phyloP scores from a whole-genome alignment of 352 stramenopile species.

The Pythium dissimile region DNA sequence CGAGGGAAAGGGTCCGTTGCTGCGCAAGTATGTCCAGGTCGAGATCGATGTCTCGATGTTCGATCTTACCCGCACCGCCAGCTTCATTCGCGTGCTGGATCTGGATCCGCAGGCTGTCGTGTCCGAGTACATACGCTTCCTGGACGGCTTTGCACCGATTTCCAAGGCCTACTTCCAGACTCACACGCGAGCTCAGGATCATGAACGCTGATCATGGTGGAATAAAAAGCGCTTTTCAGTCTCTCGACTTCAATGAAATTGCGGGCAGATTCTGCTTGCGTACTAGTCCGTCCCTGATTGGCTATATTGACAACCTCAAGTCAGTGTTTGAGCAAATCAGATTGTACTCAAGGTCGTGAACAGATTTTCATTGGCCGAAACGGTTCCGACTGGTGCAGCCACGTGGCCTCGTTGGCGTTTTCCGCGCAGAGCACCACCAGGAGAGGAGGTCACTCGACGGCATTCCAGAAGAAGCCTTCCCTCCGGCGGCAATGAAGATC shows the following conservation, averaged over 20 bases:
- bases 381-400: background rate
- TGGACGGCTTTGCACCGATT: constrained; percentile 42
- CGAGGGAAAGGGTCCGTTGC: constrained; percentile 46
- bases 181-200: background rate
- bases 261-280: constrained; percentile 3
- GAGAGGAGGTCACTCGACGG: too few species aligned
- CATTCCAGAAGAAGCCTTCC: constrained; percentile 6
- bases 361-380: constrained; percentile 3
- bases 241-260: constrained; percentile 8
- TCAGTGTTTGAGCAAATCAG: background rate
- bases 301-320: background rate
- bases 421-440: background rate
- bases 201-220: background rate
- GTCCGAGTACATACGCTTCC: constrained; percentile 30
- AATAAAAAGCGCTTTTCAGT: constrained; percentile 15
- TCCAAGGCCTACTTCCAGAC: constrained; percentile 30
- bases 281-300: constrained; percentile 6
- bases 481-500: constrained; percentile 7
- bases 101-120: constrained; percentile 34
- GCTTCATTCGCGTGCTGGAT: constrained; percentile 30
- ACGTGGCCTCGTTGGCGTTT: constrained; percentile 15
- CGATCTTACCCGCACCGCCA: constrained; percentile 22
- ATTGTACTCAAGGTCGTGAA: background rate
- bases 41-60: constrained; percentile 11
- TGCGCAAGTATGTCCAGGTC: constrained; percentile 35